Evolutionary conservation across 1,284 basidiomycete genomes (phyloP).

Genomic region (Sphaerobolus stellatus): DNA sequence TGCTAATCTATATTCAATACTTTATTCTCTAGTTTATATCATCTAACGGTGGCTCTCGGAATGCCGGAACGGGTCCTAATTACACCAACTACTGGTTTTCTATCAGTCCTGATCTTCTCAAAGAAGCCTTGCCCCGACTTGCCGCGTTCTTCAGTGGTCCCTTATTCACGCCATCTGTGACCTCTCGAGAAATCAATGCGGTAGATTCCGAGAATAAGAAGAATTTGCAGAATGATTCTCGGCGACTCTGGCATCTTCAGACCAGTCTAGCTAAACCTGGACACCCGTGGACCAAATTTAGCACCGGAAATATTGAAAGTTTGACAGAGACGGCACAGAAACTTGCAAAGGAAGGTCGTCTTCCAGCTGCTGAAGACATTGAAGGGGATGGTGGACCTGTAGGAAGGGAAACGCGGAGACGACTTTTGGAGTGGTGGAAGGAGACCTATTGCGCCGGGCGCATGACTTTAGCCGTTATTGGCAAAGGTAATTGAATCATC

Average conservation of each 20-base stretch:
- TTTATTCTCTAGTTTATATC: slow-evolving; percentile 45
- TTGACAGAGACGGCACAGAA: slow-evolving; percentile 64
- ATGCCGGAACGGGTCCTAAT: slow-evolving; percentile 64
- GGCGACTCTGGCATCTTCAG: slow-evolving; percentile 63
- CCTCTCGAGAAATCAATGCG: slow-evolving; percentile 66
- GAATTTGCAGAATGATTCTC: slow-evolving; percentile 63
- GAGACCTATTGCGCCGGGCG: slow-evolving; percentile 91
- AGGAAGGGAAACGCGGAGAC: slow-evolving; percentile 85
- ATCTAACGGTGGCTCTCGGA: slow-evolving; percentile 59
- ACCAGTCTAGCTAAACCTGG: slow-evolving; percentile 53
- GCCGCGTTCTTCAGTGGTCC: slow-evolving; percentile 69
- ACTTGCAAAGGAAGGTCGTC: slow-evolving; percentile 18
- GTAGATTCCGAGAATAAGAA: slow-evolving; percentile 74
- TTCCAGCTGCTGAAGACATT: slow-evolving; percentile 52
- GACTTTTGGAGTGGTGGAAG: slow-evolving; percentile 95
- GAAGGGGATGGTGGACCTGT: slow-evolving; percentile 73
- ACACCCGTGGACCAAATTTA: slow-evolving; percentile 93
- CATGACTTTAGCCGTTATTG: slow-evolving; percentile 90
- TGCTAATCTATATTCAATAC: background rate
- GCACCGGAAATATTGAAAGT: slow-evolving; percentile 86
- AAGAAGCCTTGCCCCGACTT: slow-evolving; percentile 60
- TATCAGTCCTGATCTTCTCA: slow-evolving; percentile 37
- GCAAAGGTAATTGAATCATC: slow-evolving; percentile 61
- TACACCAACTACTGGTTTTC: slow-evolving; percentile 66
- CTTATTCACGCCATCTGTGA: slow-evolving; percentile 59